Evolutionary conservation across 2,329 filamentous ascomycete genomes (phyloP), one percentile per base, ranked within the genome.

Genomic region (Neodidymelliopsis sp.): DNA sequence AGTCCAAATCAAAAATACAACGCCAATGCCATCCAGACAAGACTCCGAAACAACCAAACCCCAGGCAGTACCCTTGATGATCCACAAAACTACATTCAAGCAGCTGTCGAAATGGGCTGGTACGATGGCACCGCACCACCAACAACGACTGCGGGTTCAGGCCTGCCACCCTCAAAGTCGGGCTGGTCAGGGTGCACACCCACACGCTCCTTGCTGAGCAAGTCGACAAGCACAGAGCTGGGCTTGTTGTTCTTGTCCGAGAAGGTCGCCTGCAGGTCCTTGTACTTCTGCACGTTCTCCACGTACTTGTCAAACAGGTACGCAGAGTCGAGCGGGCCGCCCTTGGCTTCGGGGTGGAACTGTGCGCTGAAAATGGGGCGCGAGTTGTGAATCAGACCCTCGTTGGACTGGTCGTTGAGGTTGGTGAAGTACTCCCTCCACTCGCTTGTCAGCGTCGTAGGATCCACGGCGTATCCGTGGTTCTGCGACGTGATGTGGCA

Each of bases 401-500:
- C 94, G 75, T 99, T 99, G 75, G 89, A 93, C 55, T 91, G 90
- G 71, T 99, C 94, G 76, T 97, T 99, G 60, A 97, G 81, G 81
- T 99, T 97, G 75, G 96, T 88, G 73, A 97, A 99, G 82, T 96
- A 97, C 75, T 96, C 93, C 82, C 92, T 94, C 86, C 91, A 99
- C 27, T 97, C 91, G 45, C 78, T 80, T 44, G 90, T 85, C 29
- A 99, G 81, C 9, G 91, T 96, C 51, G 83, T 81, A 5, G 89
- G 84, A 69, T 97, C 93, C 51, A 99, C 90, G 31, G 93, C 94
- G 69, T 97, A 99, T 56, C 94, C 94, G 78, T 97, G 94, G 80
- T 97, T 97, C 81, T 99, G 94, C 74, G 88, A 92, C 50, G 93
- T 97, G 75, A 97, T 97, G 81, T 97, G 93, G 85, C 94, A 97